These are phyloP conservation scores for Dendrothele bispora DNA, from an alignment of 768 basidiomycete genomes.

Conservation along the genomic window DNA sequence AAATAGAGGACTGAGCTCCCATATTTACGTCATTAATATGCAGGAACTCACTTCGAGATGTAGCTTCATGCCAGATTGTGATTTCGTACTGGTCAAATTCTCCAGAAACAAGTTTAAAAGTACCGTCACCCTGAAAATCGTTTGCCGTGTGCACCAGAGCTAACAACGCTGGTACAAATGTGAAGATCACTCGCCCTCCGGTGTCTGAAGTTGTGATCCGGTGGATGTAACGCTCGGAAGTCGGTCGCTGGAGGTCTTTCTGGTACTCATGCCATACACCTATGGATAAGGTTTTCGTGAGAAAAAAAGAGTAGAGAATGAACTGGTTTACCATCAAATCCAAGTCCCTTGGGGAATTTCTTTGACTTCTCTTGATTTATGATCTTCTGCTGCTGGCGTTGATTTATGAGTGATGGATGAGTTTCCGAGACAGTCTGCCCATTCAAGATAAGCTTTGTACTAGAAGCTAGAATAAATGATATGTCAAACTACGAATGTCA, in stretches of 20 bases:
- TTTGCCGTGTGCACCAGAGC: not conserved
- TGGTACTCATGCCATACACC: not conserved
- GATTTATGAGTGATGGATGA: not conserved
- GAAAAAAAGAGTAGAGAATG: not conserved
- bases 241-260: not conserved
- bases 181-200: not conserved
- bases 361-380: not conserved
- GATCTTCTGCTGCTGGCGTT: not conserved
- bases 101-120: not conserved
- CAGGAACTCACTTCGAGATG: too few relatives aligned
- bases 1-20: too few relatives aligned
- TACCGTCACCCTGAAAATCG: not conserved
- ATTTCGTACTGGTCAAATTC: constrained; percentile 2
- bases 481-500: not conserved
- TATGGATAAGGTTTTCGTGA: not conserved
- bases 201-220: not conserved
- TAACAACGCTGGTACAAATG: not conserved
- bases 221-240: not conserved
- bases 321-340: not conserved
- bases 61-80: not conserved
- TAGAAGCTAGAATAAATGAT: not conserved
- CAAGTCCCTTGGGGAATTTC: not conserved
- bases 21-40: too few relatives aligned
- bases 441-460: not conserved
- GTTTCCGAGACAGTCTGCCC: not conserved